Evolutionary conservation across 2,329 filamentous ascomycete species (phyloP), one percentile per base, ranked within the genome.

Genomic region (Coleophoma cylindrospora): DNA sequence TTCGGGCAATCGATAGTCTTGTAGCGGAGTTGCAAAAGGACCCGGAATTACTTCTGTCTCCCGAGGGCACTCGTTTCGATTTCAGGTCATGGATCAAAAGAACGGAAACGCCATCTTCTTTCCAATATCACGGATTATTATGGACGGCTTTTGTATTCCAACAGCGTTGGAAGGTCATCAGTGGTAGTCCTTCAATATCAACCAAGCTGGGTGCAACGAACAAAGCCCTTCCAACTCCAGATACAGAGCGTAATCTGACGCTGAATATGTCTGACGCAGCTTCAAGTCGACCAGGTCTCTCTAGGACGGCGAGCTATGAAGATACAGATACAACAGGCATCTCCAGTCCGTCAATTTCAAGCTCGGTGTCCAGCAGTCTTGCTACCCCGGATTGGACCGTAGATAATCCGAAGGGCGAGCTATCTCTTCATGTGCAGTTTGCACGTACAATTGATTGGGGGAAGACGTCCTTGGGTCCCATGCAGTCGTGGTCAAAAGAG

Each of bases 371-470:
- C 11, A 43, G 17, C 13, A 43, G 15, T 21, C 14, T 13, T 4
- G 13, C 14, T 14, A 43, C 34, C 34, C 91, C 89, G 61, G 87
- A 92, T 65, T 92, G 89, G 89, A 92, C 88, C 3, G 76, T 81
- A 41, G 73, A 91, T 43, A 79, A 84, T 3, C 50, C 84, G 6
- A 77, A 78, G 6, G 71, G 81, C 10, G 74, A 75, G 32, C 72
- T 91, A 32, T 83, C 85, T 2, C 68, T 75, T 3, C 88, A 92
- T 61, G 84, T 91, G 40, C 78, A 75, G 38, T 87, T 91, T 56
- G 84, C 85, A 13, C 79, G 86, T 43, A 81, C 79, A 19, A 66
- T 85, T 17, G 84, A 91, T 64, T 94, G 89, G 89, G 77, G 77
- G 1, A 72, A 77, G 0, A 92, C 89, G 2, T 72, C 83, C 1